Evolutionary conservation across 495 filamentous ascomycete species (phyloP), one percentile per base, ranked within the genome.

Genomic region (Baudoinia panamericana): DNA sequence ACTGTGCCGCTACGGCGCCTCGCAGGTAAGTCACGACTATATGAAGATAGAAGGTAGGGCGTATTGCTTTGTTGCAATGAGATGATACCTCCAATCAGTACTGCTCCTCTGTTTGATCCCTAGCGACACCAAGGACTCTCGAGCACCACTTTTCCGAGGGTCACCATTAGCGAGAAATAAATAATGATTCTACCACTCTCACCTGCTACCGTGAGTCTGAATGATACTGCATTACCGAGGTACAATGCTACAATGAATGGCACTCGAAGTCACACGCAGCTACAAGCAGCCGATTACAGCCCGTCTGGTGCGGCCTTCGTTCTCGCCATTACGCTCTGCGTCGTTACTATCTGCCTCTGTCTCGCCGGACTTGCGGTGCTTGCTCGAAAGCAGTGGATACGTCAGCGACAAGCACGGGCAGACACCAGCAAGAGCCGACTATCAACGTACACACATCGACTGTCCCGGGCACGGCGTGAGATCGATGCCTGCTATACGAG

Each of bases 251-350:
- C 26, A n/a, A 28, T n/a, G 26, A 28, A 28, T n/a, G n/a, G 26
- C 8, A 8, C 8, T n/a, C 26, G 8, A 8, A 28, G 26, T 8
- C 26, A 8, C 30, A 15, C 17, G 30, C 6, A 30, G 16, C 34
- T 38, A 12, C 8, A 25, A 7, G 18, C 4, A n/a, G 19, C 21
- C 30, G 22, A 48, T 1, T 9, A 42, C 12, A 15, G 41, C 39
- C 35, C 43, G 10, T 42, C 45, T 15, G 28, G 38, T 3, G 34
- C 38, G 9, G 37, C 33, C 5, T 36, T 48, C 24, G 43, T 48
- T 18, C 15, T 30, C 31, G 25, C 39, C 13, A 2, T 37, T 26
- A 34, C 39, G 13, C 10, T 48, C 30, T 48, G 45, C 39, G 17
- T 36, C 21, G 16, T 48, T 20, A 20, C 43, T 18, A 48, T 39